A percentile compares a stretch with the other conserved stretches of the same genome.
Conservation (phyloP, 192 early-diverging fungal species). For the Blastocladiella britannica region DNA sequence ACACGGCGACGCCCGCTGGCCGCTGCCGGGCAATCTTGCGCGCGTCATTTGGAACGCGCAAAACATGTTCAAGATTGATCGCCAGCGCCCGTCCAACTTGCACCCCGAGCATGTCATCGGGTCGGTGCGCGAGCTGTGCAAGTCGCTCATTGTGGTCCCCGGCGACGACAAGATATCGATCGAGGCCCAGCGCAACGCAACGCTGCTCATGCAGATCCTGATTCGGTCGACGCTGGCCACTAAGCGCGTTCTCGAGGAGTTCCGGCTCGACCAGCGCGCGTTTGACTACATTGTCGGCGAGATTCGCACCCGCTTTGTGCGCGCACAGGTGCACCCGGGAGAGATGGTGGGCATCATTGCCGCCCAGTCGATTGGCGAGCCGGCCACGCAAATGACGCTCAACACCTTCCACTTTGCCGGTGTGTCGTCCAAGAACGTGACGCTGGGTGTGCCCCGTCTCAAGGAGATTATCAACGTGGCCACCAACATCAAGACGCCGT, state of each 20-base stretch:
- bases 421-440: constrained; percentile 91
- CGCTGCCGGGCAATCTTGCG: constrained; percentile 74
- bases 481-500: constrained; percentile 86
- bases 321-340: constrained; percentile 73
- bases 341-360: constrained; percentile 98
- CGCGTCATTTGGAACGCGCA: constrained; percentile 80
- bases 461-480: constrained; percentile 99
- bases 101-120: constrained; percentile 63
- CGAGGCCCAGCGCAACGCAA: constrained; percentile 83
- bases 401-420: constrained; percentile 99
- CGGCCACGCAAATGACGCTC: constrained; percentile 97
- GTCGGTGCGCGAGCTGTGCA: constrained; percentile 43
- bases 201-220: constrained; percentile 72
- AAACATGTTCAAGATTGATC: constrained; percentile 68
- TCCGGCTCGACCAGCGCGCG: constrained; percentile 60
- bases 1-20: constrained; percentile 50
- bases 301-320: constrained; percentile 76
- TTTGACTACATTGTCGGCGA: constrained; percentile 91
- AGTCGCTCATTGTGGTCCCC: constrained; percentile 57
- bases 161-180: constrained; percentile 67
- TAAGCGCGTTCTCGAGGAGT: constrained; percentile 74
- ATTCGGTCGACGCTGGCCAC: constrained; percentile 60
- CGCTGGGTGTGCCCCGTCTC: constrained; percentile 89
- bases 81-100: constrained; percentile 59
- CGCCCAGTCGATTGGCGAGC: constrained; percentile 97